Conservation (phyloP, 345 rosid genomes). For the Abelmoschus esculentus region DNA sequence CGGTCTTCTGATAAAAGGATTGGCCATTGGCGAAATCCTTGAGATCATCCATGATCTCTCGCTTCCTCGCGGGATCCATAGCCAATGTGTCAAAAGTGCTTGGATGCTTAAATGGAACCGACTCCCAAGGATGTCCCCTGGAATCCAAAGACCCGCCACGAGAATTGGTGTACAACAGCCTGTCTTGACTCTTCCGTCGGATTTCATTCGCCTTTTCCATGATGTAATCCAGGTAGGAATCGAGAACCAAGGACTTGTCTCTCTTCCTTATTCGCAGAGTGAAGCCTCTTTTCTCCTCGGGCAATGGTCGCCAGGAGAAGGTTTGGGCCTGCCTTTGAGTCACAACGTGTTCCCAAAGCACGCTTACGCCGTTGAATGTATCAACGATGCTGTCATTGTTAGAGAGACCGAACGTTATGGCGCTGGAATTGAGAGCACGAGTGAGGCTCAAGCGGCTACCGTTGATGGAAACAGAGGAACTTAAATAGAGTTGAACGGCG, state of each 20-base stretch:
- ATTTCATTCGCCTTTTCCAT: constrained; percentile 78
- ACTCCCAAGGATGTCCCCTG: constrained; percentile 95
- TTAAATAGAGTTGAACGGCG: constrained; percentile 96
- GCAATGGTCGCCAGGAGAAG: constrained; percentile 89
- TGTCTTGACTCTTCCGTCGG: constrained; percentile 58
- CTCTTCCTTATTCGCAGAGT: constrained; percentile 64
- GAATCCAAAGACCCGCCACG: constrained; percentile 86
- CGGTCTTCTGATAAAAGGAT: constrained; percentile 71
- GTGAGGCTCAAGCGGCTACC: constrained; percentile 84
- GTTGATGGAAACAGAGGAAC: constrained; percentile 63
- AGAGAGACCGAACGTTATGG: constrained; percentile 79
- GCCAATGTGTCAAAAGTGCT: constrained; percentile 89
- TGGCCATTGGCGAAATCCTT: constrained; percentile 60
- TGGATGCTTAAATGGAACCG: constrained; percentile 90
- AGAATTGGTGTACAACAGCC: constrained; percentile 74
- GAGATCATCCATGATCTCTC: constrained; percentile 61
- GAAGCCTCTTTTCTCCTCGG: constrained; percentile 96
- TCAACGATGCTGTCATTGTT: constrained; percentile 77
- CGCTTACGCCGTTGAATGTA: constrained; percentile 44
- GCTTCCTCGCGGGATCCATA: constrained; percentile 66
- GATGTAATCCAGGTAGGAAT: constrained; percentile 56
- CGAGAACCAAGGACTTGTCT: constrained; percentile 53
- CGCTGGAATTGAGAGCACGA: constrained; percentile 79
- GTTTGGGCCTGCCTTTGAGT: constrained; percentile 69
- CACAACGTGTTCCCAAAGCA: constrained; percentile 95